phyloP scores from a whole-genome alignment of 2,329 filamentous ascomycete species.

The Ophioceras dolichostomum region DNA sequence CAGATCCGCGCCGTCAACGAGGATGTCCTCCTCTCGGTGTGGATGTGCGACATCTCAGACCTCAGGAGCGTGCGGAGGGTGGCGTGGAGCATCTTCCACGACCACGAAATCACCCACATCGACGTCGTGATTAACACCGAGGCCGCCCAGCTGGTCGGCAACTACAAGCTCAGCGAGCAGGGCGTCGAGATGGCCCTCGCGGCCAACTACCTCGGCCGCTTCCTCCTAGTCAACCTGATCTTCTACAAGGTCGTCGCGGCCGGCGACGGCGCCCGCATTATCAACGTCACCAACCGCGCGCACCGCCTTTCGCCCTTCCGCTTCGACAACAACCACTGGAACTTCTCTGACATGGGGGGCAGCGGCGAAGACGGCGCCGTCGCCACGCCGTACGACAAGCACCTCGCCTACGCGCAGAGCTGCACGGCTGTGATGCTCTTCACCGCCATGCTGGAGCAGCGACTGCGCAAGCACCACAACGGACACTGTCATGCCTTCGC shows the following conservation, averaged over 20 bases:
- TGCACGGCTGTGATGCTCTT: too few relatives aligned
- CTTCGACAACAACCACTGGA: too few relatives aligned
- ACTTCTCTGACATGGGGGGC: too few relatives aligned
- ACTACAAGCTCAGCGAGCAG: conserved; percentile 19
- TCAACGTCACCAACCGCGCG: conserved; percentile 27
- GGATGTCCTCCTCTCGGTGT: conserved; percentile 12
- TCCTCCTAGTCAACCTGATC: conserved; percentile 34
- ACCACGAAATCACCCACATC: conserved; percentile 16
- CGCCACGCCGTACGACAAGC: too few relatives aligned
- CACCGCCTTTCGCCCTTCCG: conserved; percentile 27
- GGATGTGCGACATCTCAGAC: conserved; percentile 23
- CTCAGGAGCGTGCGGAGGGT: conserved; percentile 21
- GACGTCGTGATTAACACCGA: conserved; percentile 29
- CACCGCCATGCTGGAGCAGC: too few relatives aligned
- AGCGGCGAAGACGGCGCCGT: too few relatives aligned
- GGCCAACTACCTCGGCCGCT: conserved; percentile 36
- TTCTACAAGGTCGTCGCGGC: conserved; percentile 27
- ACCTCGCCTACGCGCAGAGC: too few relatives aligned
- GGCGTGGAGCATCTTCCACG: conserved; percentile 18
- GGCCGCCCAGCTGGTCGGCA: conserved; percentile 19
- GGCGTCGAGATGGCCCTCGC: conserved; percentile 30
- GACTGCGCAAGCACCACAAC: too few relatives aligned
- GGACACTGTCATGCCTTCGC: too few relatives aligned
- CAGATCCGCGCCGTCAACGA: conserved; percentile 12
- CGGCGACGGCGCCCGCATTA: conserved; percentile 18